Base-by-base conservation (phyloP, 2,329 filamentous ascomycete species). In the Neopestalotiopsis sp. region DNA sequence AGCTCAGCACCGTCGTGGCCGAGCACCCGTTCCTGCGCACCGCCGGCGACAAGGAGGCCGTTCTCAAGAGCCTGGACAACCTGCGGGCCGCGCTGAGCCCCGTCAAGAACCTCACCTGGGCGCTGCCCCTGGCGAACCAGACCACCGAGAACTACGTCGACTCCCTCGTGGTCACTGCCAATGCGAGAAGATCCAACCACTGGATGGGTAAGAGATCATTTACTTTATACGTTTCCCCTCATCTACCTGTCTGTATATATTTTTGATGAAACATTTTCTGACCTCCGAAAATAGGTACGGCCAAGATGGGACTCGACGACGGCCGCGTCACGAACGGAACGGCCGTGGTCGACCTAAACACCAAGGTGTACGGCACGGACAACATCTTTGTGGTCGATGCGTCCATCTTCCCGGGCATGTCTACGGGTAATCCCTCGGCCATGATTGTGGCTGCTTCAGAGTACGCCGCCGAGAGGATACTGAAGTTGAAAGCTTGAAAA, bases 321-420 rank as follows among this genome's bases (percentile, higher is more conserved):
- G 87, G 87, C 20, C 85, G 86, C n/a, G 71, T 78, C 64, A 79
- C 79, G 10, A 81, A 82, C 61, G 89, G 89, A 17, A 85, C 83
- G 10, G 81, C 88, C 0, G 90, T 92, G 10, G 90, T 92, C 1
- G 90, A 92, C 71, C 79, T 84, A 4, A 81, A 92, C 79, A 86
- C 88, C 72, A 89, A 88, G 80, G 89, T 92, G n/a, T 92, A 89
- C 74, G 90, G 90, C 42, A 92, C 87, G 1, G 88, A 91, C 74
- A 92, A 92, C 79, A 82, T 92, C 59, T 91, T 90, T 74, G 87
- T 92, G 17, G 88, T 92, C 3, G 90, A 93, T 73, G 90, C 87
- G 1, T 89, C 87, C 69, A 90, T 93, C 74, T 91, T 92, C 81
- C 90, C 91, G 0, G 91, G 91, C 69, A 88, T 92, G 76, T 85